Percentiles rank a stretch among this genome's conserved stretches.
phyloP scores from a whole-genome alignment of 202 grass and related monocot genomes.

The Digitaria exilis region DNA sequence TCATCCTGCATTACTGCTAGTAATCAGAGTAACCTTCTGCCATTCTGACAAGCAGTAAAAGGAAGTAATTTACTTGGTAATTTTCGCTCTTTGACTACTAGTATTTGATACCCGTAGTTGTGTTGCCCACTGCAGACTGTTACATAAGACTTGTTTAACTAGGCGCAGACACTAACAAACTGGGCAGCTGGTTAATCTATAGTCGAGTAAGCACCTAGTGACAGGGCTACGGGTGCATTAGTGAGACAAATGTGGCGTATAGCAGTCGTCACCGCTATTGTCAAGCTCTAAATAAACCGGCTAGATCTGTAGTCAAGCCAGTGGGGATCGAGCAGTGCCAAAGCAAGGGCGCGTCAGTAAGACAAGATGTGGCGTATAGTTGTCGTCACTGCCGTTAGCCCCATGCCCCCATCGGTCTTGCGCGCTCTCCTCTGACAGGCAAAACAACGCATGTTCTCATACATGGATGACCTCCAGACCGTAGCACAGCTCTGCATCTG shows the following conservation, averaged over 20 bases:
- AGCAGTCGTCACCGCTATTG: slow-evolving; percentile 14
- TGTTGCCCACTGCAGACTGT: neutral
- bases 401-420: neutral
- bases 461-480: neutral
- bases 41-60: too few species aligned
- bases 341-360: neutral
- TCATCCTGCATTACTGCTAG: neutral
- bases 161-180: neutral
- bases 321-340: neutral
- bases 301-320: neutral
- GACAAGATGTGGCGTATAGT: slow-evolving; percentile 2
- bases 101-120: neutral
- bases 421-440: neutral
- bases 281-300: neutral
- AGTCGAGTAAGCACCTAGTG: neutral
- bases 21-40: too few species aligned
- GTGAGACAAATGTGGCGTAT: slow-evolving; percentile 15
- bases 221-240: slow-evolving; percentile 20
- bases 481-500: slow-evolving; percentile 18
- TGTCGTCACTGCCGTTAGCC: slow-evolving; percentile 23
- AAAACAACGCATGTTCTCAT: slow-evolving; percentile 32
- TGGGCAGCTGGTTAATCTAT: slow-evolving; percentile 3
- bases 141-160: neutral
- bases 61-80: neutral
- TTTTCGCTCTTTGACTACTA: neutral